A percentile compares a stretch with the other conserved stretches of the same genome.
Evolutionary conservation across 2,329 filamentous ascomycete species (phyloP).

Genomic region (Ophiostoma sp.): DNA sequence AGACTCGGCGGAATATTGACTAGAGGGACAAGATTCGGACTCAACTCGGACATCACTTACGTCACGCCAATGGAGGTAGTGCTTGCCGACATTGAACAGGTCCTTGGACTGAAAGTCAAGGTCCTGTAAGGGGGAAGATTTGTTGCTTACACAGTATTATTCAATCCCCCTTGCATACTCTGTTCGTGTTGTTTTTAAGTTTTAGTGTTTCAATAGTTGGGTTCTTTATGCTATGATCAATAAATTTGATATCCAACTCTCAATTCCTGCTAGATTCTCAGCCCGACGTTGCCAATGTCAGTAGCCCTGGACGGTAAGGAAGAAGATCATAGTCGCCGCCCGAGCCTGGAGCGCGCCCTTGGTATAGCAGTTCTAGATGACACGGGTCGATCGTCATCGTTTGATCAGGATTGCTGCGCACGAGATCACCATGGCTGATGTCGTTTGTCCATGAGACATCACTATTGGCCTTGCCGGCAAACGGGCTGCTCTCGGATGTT

Average conservation of each 20-base stretch:
- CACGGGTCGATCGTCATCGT: neutral
- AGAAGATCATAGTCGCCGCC: neutral
- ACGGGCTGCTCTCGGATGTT: neutral
- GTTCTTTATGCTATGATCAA: too few relatives aligned
- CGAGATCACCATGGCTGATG: neutral
- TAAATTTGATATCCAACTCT: too few relatives aligned
- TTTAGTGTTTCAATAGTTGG: too few relatives aligned
- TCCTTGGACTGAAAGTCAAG: neutral
- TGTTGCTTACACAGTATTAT: too few relatives aligned
- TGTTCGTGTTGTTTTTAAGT: too few relatives aligned
- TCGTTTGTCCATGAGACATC: neutral
- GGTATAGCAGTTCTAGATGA: neutral
- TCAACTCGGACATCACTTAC: neutral
- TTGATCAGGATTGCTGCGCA: neutral
- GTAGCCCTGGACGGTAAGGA: neutral
- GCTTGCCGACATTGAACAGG: neutral
- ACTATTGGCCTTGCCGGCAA: neutral
- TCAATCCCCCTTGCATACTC: too few relatives aligned
- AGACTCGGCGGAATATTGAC: neutral
- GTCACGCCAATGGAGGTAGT: neutral
- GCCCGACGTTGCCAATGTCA: neutral
- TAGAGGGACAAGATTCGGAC: neutral
- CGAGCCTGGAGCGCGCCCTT: neutral
- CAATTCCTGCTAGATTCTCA: too few relatives aligned
- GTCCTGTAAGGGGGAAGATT: neutral